These are phyloP conservation scores for Leersia perrieri DNA, from an alignment of 176 grass and related monocot genomes.

Conservation along the genomic window DNA sequence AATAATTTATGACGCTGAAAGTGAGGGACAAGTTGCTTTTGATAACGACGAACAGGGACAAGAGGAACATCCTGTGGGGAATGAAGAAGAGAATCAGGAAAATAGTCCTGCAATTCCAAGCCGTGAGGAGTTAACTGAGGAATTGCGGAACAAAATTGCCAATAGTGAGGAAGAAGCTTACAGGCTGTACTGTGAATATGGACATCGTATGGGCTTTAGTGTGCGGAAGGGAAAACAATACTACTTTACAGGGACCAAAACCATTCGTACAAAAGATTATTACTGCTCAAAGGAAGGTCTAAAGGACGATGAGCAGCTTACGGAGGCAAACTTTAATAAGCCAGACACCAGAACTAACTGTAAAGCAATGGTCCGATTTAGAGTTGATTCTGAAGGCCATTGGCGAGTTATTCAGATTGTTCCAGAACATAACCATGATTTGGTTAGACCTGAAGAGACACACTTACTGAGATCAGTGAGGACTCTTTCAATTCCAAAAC, in stretches of 20 bases:
- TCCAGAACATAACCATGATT: conserved; percentile 78
- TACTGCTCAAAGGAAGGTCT: conserved; percentile 91
- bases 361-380: conserved; percentile 82
- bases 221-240: conserved; percentile 81
- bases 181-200: conserved; percentile 74
- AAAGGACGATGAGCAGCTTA: conserved; percentile 70
- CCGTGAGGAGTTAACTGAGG: conserved; percentile 65
- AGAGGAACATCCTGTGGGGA: conserved; percentile 23
- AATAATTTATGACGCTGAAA: conserved; percentile 41
- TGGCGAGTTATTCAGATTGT: conserved; percentile 80
- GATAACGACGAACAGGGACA: conserved; percentile 28
- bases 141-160: conserved; percentile 55
- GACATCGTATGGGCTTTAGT: conserved; percentile 79
- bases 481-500: conserved; percentile 70
- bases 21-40: conserved; percentile 35
- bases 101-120: conserved; percentile 47
- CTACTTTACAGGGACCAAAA: conserved; percentile 77
- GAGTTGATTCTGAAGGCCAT: conserved; percentile 63
- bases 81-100: conserved; percentile 37
- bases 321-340: conserved; percentile 63
- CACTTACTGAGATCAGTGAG: conserved; percentile 77
- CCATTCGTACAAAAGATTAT: conserved; percentile 76
- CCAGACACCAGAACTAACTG: conserved; percentile 78
- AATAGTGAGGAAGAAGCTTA: conserved; percentile 89
- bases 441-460: conserved; percentile 61